A percentile compares a stretch with the other conserved stretches of the same genome.
Conservation (phyloP, 1,284 basidiomycete species). For the Moesziomyces globuligerus region DNA sequence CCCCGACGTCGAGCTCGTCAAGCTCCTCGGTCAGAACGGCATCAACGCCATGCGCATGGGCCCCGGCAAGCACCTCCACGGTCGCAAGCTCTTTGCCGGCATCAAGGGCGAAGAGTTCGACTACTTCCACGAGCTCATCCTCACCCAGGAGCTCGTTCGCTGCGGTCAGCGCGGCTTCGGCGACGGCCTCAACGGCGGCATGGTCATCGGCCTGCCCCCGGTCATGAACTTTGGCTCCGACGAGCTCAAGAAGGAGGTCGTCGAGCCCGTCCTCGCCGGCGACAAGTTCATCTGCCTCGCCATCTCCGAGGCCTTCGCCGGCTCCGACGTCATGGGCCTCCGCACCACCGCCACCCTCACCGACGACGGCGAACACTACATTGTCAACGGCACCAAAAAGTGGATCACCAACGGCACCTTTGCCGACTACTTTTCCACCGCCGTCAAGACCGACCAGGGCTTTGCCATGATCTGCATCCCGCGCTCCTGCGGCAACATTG, state of each 20-base stretch:
- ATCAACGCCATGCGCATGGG: constrained; percentile 72
- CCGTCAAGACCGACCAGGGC: constrained; percentile 74
- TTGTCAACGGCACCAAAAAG: constrained; percentile 69
- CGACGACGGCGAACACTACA: constrained; percentile 77
- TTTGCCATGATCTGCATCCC: constrained; percentile 83
- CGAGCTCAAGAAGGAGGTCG: constrained; percentile 79
- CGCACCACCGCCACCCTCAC: constrained; percentile 82
- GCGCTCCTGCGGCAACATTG: constrained; percentile 72
- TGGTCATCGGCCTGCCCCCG: constrained; percentile 68
- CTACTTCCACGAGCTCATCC: constrained; percentile 82
- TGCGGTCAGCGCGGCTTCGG: constrained; percentile 75
- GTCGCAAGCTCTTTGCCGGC: constrained; percentile 81
- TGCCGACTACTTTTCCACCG: constrained; percentile 71
- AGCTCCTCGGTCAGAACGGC: constrained; percentile 67
- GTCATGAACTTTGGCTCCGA: constrained; percentile 83
- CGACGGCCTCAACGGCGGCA: constrained; percentile 68
- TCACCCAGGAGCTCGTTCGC: constrained; percentile 85
- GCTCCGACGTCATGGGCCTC: constrained; percentile 78
- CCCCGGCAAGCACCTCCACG: constrained; percentile 79
- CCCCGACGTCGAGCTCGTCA: constrained; percentile 69
- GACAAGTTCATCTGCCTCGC: constrained; percentile 86
- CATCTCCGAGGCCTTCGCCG: constrained; percentile 89
- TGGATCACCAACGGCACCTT: constrained; percentile 91
- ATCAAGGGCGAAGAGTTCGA: constrained; percentile 88
- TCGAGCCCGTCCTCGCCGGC: constrained; percentile 82